phyloP scores from a whole-genome alignment of 2,329 filamentous ascomycete genomes.

The Zasmidium angulare region DNA sequence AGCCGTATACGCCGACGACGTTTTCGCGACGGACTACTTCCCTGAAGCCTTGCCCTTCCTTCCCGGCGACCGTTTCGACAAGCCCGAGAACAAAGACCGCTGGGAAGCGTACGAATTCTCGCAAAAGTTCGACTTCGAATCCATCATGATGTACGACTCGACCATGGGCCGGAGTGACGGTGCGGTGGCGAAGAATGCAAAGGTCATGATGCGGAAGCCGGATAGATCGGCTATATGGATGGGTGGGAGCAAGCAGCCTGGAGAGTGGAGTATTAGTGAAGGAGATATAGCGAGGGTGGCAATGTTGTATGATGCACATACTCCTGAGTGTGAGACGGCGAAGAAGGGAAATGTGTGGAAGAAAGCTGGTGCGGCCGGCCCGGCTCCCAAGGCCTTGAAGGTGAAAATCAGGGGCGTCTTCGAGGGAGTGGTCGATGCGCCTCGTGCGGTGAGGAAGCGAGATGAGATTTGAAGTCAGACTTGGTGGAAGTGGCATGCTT shows the following conservation, averaged over 20 bases:
- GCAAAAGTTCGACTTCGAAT: conserved; percentile 39
- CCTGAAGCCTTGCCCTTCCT: neutral
- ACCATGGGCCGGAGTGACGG: neutral
- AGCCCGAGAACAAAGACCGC: neutral
- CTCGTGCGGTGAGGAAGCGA: neutral
- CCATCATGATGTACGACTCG: conserved; percentile 45
- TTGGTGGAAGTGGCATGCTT: too few species aligned
- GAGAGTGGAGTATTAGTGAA: neutral
- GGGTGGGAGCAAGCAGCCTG: neutral
- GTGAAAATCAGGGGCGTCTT: neutral
- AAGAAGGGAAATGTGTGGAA: neutral
- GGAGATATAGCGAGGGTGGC: conserved; percentile 4
- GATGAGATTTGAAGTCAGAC: conserved; percentile 6
- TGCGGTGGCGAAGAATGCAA: neutral
- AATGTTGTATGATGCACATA: conserved; percentile 7
- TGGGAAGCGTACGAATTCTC: neutral
- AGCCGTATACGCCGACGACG: too few species aligned
- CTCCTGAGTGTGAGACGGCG: neutral
- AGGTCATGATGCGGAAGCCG: neutral
- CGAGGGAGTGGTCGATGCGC: conserved; percentile 1
- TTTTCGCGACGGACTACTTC: too few species aligned
- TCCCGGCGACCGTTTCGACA: neutral
- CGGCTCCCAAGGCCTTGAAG: neutral
- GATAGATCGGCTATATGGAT: conserved; percentile 1
- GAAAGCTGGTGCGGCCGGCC: neutral